Percentiles rank a stretch among this genome's conserved stretches.
Evolutionary conservation across 1,284 basidiomycete genomes (phyloP).

Genomic region (Fistulinella staudtii): DNA sequence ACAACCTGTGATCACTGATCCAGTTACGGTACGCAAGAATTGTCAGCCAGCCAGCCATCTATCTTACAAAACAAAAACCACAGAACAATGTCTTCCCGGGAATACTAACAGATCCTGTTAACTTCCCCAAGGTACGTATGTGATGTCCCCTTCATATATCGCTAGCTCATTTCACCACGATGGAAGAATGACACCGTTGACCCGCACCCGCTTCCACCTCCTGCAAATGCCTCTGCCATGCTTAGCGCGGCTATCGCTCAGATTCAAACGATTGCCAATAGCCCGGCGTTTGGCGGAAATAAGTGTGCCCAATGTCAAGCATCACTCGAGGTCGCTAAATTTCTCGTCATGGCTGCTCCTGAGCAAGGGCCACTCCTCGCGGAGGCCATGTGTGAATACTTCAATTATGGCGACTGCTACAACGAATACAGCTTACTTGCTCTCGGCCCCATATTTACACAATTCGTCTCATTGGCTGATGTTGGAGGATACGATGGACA

Average conservation of each 20-base stretch:
- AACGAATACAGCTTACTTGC: slow-evolving; percentile 42
- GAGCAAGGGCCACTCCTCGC: slow-evolving; percentile 54
- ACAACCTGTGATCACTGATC: slow-evolving; percentile 67
- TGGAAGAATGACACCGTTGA: slow-evolving; percentile 50
- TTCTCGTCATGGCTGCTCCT: slow-evolving; percentile 59
- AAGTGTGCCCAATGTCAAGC: slow-evolving; percentile 59
- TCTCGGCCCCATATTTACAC: slow-evolving; percentile 54
- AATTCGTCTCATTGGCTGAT: slow-evolving; percentile 59
- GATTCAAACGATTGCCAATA: slow-evolving; percentile 46
- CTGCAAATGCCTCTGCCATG: slow-evolving; percentile 39
- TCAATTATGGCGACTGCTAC: slow-evolving; percentile 49
- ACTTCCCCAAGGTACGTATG: slow-evolving; percentile 41
- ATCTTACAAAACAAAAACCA: background rate
- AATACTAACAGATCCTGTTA: slow-evolving; percentile 52
- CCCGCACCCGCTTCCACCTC: slow-evolving; percentile 53
- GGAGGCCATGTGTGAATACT: slow-evolving; percentile 54
- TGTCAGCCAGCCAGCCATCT: background rate
- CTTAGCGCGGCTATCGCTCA: slow-evolving; percentile 48
- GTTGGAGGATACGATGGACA: slow-evolving; percentile 63
- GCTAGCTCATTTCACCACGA: background rate
- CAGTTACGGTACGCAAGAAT: slow-evolving; percentile 45
- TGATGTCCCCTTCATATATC: background rate
- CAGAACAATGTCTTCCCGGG: slow-evolving; percentile 54
- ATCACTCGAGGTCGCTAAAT: slow-evolving; percentile 56
- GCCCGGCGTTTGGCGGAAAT: slow-evolving; percentile 43